Evolutionary conservation across 768 basidiomycete species (phyloP).

Genomic region (Chalciporus piperatus): DNA sequence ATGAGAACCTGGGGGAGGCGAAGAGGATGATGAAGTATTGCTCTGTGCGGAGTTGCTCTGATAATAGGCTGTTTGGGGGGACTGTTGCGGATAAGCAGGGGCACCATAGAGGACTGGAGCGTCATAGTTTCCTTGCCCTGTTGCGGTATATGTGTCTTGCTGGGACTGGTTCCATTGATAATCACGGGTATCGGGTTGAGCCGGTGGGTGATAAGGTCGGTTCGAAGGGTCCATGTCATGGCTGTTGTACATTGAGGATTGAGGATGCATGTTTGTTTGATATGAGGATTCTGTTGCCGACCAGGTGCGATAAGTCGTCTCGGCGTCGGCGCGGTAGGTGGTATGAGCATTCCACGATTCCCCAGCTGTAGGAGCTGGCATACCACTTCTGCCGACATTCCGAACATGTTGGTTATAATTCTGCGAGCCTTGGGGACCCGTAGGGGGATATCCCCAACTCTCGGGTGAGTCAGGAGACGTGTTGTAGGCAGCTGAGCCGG

Average conservation of each 20-base stretch:
- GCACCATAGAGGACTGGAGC: conserved; percentile 21
- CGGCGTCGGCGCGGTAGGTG: conserved; percentile 29
- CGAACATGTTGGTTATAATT: conserved; percentile 53
- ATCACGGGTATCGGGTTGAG: conserved; percentile 40
- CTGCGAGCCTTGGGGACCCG: conserved; percentile 32
- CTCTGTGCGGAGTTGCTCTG: conserved; percentile 25
- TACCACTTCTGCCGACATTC: conserved; percentile 23
- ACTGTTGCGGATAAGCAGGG: conserved; percentile 27
- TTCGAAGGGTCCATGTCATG: conserved; percentile 42
- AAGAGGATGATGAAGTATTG: conserved; percentile 23
- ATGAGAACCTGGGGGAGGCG: conserved; percentile 33
- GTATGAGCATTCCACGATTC: conserved; percentile 25
- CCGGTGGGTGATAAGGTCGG: conserved; percentile 28
- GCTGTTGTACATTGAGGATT: conserved; percentile 22
- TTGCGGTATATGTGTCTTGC: conserved; percentile 24
- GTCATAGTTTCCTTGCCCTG: conserved; percentile 30
- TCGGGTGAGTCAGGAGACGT: conserved; percentile 44
- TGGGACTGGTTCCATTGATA: conserved; percentile 30
- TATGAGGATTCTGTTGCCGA: conserved; percentile 39
- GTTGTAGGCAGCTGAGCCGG: conserved; percentile 41
- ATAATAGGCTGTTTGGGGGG: conserved; percentile 31
- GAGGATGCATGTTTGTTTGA: conserved; percentile 28
- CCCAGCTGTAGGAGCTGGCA: conserved; percentile 12
- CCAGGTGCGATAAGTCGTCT: conserved; percentile 50
- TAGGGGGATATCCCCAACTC: conserved; percentile 53